Evolutionary conservation across 345 rosid species (phyloP).

Genomic region (Eucalyptus grandis): DNA sequence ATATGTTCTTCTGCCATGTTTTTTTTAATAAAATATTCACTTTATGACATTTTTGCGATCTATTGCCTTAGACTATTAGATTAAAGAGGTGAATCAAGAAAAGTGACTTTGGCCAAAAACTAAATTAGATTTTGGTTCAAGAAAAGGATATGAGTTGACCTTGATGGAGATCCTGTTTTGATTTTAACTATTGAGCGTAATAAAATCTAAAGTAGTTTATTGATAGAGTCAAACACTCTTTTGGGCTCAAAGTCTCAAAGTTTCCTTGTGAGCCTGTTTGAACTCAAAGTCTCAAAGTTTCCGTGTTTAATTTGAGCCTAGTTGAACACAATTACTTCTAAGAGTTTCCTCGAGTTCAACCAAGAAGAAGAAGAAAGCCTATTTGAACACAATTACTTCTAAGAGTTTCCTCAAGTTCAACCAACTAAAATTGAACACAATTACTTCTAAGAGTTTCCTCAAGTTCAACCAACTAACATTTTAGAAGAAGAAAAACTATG

Average conservation of each 20-base stretch:
- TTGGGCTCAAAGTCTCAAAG: background rate
- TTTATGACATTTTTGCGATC: background rate
- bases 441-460: background rate
- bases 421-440: background rate
- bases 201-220: background rate
- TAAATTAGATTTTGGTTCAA: rapidly evolving
- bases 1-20: too few relatives aligned
- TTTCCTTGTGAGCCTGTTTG: background rate
- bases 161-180: background rate
- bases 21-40: background rate
- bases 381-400: background rate
- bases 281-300: background rate
- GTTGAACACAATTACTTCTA: background rate
- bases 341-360: background rate
- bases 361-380: too few relatives aligned
- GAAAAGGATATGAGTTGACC: background rate
- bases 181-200: background rate
- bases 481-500: background rate
- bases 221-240: background rate
- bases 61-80: background rate
- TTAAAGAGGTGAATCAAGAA: background rate
- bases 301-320: background rate
- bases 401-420: background rate
- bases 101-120: background rate
- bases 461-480: background rate